Conservation (phyloP, 345 rosid species). For the Moricandia arvensis region DNA sequence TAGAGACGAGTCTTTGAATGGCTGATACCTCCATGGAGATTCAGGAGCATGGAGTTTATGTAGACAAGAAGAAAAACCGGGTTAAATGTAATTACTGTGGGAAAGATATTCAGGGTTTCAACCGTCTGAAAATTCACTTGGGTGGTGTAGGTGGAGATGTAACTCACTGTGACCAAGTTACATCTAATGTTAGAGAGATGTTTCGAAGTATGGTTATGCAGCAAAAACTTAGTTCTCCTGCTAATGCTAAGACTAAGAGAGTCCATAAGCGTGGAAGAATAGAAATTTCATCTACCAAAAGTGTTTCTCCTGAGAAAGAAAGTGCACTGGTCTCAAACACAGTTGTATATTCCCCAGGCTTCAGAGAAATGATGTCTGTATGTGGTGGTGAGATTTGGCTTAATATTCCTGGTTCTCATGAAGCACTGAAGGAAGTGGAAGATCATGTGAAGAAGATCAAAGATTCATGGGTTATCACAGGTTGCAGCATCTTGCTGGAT, state of each 20-base stretch:
- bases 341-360: constrained; percentile 41
- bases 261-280: background rate
- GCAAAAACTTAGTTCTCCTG: too few relatives aligned
- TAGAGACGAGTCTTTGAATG: background rate
- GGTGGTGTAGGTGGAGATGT: background rate
- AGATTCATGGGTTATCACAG: constrained; percentile 53
- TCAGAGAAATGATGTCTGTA: constrained; percentile 38
- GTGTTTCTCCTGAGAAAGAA: background rate
- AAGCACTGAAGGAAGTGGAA: constrained; percentile 35
- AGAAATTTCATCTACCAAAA: background rate
- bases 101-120: background rate
- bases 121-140: background rate
- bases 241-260: too few relatives aligned
- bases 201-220: too few relatives aligned
- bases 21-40: constrained; percentile 8
- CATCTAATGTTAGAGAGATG: background rate
- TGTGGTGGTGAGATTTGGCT: background rate
- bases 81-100: constrained; percentile 28
- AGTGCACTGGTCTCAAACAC: constrained; percentile 36
- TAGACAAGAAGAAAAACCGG: constrained; percentile 30
- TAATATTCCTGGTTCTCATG: constrained; percentile 33
- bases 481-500: constrained; percentile 70
- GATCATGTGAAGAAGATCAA: constrained; percentile 41
- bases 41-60: constrained; percentile 41
- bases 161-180: background rate